Conservation (phyloP, 2,329 filamentous ascomycete species). For the Albifimbria verrucaria region DNA sequence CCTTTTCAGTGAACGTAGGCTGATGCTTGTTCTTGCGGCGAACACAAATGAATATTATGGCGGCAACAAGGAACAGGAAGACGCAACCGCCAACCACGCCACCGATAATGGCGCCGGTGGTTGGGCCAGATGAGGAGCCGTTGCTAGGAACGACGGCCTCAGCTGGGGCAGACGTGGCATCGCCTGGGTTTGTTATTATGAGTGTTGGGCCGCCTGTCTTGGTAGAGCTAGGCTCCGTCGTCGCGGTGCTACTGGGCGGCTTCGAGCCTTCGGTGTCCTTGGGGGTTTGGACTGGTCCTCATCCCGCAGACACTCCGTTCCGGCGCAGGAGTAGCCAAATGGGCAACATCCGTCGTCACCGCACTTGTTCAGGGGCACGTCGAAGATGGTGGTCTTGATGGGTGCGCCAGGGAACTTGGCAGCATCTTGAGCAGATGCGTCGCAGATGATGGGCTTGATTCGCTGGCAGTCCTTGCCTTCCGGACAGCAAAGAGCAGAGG, state of each 20-base stretch:
- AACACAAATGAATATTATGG: conserved; percentile 37
- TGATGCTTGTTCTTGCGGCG: conserved; percentile 25
- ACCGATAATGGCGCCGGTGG: conserved; percentile 39
- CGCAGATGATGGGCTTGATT: conserved; percentile 64
- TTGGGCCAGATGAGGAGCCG: conserved; percentile 20
- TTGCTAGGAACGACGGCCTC: conserved; percentile 11
- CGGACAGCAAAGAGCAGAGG: conserved; percentile 71
- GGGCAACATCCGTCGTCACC: conserved; percentile 62
- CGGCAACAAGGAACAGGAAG: conserved; percentile 35
- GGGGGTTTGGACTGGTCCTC: conserved; percentile 45
- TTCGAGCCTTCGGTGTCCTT: conserved; percentile 24
- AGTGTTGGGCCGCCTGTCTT: conserved; percentile 14
- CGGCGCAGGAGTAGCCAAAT: conserved; percentile 64
- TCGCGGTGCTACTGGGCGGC: conserved; percentile 24
- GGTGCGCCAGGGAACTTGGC: conserved; percentile 51
- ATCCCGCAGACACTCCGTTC: conserved; percentile 49
- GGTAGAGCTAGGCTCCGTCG: conserved; percentile 18
- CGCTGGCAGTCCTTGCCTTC: conserved; percentile 50
- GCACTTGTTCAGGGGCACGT: conserved; percentile 54
- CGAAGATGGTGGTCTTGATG: conserved; percentile 64
- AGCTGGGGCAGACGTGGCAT: conserved; percentile 8
- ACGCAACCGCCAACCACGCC: conserved; percentile 46
- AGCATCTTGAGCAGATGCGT: conserved; percentile 59
- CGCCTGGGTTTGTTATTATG: conserved; percentile 14
- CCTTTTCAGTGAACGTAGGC: conserved; percentile 15